Evolutionary conservation across 495 filamentous ascomycete genomes (phyloP).

Genomic region (Aspergillus affinis): DNA sequence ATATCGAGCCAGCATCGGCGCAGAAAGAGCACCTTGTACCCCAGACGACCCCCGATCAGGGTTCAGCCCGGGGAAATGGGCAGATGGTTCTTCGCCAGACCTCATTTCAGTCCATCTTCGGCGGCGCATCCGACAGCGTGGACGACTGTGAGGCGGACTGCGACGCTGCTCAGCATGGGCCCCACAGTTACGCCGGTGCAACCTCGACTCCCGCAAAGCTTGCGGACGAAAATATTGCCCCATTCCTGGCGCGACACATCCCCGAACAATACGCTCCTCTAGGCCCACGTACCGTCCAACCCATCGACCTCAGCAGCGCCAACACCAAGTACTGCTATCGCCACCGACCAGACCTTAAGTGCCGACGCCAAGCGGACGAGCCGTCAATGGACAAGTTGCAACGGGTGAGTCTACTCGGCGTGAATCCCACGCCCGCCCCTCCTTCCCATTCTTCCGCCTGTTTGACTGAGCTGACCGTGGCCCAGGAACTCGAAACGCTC

Average conservation of each 20-base stretch:
- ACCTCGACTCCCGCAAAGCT: constrained; percentile 44
- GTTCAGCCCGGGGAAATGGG: neutral
- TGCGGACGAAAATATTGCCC: constrained; percentile 61
- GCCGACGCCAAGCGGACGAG: constrained; percentile 86
- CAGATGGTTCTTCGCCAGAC: constrained; percentile 8
- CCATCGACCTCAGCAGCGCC: constrained; percentile 34
- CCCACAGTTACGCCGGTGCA: constrained; percentile 20
- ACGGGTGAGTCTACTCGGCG: constrained; percentile 52
- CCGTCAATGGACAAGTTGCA: constrained; percentile 94
- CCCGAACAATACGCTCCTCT: constrained; percentile 77
- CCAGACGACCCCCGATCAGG: neutral
- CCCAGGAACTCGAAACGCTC: constrained; percentile 76
- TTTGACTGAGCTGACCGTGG: constrained; percentile 16
- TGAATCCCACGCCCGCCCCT: too few species aligned
- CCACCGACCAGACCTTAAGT: constrained; percentile 92
- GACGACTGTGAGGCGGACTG: constrained; percentile 22
- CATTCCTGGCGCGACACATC: constrained; percentile 84
- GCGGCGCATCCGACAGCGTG: constrained; percentile 14
- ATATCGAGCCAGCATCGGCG: neutral
- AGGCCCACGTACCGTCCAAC: constrained; percentile 36
- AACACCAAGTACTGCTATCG: constrained; percentile 96
- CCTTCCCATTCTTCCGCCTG: neutral
- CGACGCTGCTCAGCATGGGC: constrained; percentile 25
- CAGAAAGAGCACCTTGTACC: neutral
- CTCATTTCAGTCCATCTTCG: constrained; percentile 26